These are phyloP conservation scores for Trichoderma harzianum DNA, from an alignment of 2,329 filamentous ascomycete genomes.

Conservation along the genomic window DNA sequence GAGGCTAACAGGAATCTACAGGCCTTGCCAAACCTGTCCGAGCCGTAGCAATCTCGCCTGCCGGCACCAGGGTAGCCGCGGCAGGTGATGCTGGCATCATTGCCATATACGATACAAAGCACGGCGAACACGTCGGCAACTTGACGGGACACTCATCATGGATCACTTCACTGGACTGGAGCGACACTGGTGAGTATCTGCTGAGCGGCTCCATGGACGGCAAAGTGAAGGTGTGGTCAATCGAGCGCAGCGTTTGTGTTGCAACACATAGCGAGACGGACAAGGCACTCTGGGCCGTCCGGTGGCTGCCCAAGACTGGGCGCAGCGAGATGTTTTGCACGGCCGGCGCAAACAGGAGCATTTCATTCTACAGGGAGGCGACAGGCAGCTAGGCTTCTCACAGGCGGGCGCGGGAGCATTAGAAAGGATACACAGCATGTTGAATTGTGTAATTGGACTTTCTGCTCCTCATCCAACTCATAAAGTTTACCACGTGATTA, in stretches of 20 bases:
- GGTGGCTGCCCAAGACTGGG: slow-evolving; percentile 73
- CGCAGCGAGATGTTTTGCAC: slow-evolving; percentile 73
- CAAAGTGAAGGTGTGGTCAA: slow-evolving; percentile 93
- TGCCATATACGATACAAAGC: slow-evolving; percentile 85
- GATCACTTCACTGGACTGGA: slow-evolving; percentile 93
- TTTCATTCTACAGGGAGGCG: slow-evolving; percentile 82
- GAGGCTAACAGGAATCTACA: slow-evolving; percentile 32
- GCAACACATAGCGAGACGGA: slow-evolving; percentile 92
- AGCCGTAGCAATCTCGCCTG: slow-evolving; percentile 82
- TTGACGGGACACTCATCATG: slow-evolving; percentile 76
- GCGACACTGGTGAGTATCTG: slow-evolving; percentile 84
- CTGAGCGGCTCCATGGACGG: slow-evolving; percentile 87
- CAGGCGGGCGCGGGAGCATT: not conserved
- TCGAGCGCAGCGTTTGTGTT: slow-evolving; percentile 79
- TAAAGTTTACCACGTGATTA: slow-evolving; percentile 15
- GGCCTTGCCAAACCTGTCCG: slow-evolving; percentile 85
- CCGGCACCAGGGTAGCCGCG: slow-evolving; percentile 77
- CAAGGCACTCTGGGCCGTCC: slow-evolving; percentile 77
- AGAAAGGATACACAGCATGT: not conserved
- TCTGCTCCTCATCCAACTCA: not conserved
- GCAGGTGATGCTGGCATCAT: slow-evolving; percentile 88
- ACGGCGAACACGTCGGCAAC: slow-evolving; percentile 89
- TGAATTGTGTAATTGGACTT: not conserved
- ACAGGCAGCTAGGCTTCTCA: slow-evolving; percentile 54
- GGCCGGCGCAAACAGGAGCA: slow-evolving; percentile 69